These are phyloP conservation scores for Polysphondylium violaceum DNA, from an alignment of 78 protist genomes.

Conservation along the genomic window DNA sequence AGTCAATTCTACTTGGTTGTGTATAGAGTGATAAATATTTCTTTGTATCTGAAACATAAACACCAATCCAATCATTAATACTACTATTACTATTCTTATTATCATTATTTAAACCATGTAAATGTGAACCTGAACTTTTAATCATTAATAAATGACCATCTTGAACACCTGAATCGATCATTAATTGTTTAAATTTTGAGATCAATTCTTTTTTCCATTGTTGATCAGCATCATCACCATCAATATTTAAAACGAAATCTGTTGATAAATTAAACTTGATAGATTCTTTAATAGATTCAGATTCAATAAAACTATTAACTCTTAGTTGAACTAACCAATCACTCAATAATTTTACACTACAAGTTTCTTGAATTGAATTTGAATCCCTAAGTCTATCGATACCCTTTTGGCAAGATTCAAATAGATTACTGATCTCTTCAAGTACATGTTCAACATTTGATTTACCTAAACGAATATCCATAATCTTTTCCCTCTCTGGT, in stretches of 20 bases:
- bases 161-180: background rate
- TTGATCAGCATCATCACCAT: too few relatives aligned
- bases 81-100: background rate
- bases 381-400: background rate
- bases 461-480: constrained; percentile 58
- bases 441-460: background rate
- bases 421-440: constrained; percentile 10
- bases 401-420: background rate
- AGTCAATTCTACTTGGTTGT: constrained; percentile 30
- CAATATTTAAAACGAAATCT: too few relatives aligned
- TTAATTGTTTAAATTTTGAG: too few relatives aligned
- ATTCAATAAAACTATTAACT: background rate
- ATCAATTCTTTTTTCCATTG: too few relatives aligned
- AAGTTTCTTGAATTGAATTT: constrained; percentile 6
- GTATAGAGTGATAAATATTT: constrained; percentile 13
- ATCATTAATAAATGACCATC: constrained; percentile 4
- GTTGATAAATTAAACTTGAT: too few relatives aligned
- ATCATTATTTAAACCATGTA: constrained; percentile 16
- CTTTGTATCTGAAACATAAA: constrained; percentile 5
- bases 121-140: constrained; percentile 32
- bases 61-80: constrained; percentile 50
- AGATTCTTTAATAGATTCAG: too few relatives aligned
- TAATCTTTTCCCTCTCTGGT: constrained; percentile 31
- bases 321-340: constrained; percentile 48
- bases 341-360: background rate